Evolutionary conservation across 2,329 filamentous ascomycete genomes (phyloP), one percentile per base, ranked within the genome.

Genomic region (Lachnellula cervina): DNA sequence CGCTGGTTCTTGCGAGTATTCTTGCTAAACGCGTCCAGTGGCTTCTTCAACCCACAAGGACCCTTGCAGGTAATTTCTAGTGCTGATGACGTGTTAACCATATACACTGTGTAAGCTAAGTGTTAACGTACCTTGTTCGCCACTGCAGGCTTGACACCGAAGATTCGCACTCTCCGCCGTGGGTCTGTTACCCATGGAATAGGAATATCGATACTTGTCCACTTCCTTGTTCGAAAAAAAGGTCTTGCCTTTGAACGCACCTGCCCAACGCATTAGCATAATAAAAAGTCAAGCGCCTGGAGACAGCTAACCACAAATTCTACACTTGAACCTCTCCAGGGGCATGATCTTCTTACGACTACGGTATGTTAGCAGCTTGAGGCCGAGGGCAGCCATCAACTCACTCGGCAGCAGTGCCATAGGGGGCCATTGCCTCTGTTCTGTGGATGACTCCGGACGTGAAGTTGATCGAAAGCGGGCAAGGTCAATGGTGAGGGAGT

Each of bases 181-280:
- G 16, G 44, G 44, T 16, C 23, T 3, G n/a, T 14, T 21, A 28
- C 32, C 25, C 17, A 32, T 17, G 7, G 17, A 40, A 21, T 17
- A 38, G 14, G 34, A 21, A 14, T 25, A 62, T 64, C 60, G 53
- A 8, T 58, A 70, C 44, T 68, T 70, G 54, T 74, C 76, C 8
- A 78, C 65, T 62, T 81, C 77, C 35, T 73, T 76, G 32, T 75
- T 74, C 1, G 80, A 80, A 62, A 71, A 82, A 35, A 64, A 66
- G 1, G 51, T 58, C 7, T 69, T 64, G 11, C 58, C 61, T 25
- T 72, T 72, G 42, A 68, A 72, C 57, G 74, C 76, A 25, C 67
- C 65, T 67, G 79, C 81, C 9, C 70, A 14, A 66, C 66, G 64
- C 79, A 82, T 51, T 73, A 73, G 60, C 79, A 69, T 56, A 75